phyloP scores from a whole-genome alignment of 1,139 yeast species.

The Hansenula anomala region DNA sequence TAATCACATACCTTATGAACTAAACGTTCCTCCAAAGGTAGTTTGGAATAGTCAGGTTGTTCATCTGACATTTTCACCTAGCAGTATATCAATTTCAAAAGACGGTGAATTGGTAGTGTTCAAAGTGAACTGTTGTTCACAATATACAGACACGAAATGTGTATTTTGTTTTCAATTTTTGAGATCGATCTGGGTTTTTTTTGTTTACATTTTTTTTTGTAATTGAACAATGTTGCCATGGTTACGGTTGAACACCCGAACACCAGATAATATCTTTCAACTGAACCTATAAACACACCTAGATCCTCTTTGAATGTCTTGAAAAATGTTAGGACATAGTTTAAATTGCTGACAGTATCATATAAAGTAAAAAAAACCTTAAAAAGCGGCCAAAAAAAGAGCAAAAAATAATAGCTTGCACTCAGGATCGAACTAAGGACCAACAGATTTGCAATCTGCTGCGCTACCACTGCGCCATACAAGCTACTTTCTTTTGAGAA shows the following conservation, averaged over 20 bases:
- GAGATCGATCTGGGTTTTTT: not conserved
- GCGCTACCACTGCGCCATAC: constrained; percentile 92
- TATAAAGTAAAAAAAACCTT: too few relatives aligned
- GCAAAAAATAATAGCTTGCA: constrained; percentile 49
- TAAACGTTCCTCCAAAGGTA: constrained; percentile 22
- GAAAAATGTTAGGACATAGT: too few relatives aligned
- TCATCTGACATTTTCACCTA: constrained; percentile 4
- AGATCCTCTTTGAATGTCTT: too few relatives aligned
- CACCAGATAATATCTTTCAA: too few relatives aligned
- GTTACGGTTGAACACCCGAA: not conserved
- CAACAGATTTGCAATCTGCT: constrained; percentile 90
- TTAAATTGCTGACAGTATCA: too few relatives aligned
- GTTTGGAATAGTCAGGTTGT: constrained; percentile 18
- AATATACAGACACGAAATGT: too few relatives aligned
- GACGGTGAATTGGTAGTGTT: not conserved
- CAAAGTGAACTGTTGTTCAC: too few relatives aligned
- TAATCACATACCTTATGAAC: constrained; percentile 19
- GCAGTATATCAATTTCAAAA: not conserved
- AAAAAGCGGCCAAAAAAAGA: constrained; percentile 1
- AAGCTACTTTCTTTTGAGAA: too few relatives aligned
- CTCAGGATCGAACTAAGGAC: constrained; percentile 86
- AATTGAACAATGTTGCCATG: not conserved
- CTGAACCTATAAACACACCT: too few relatives aligned
- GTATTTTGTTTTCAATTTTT: not conserved
- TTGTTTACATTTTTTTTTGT: constrained; percentile 2